Conservation (phyloP, 129 eudicot genomes). For the Artemisia argyi region DNA sequence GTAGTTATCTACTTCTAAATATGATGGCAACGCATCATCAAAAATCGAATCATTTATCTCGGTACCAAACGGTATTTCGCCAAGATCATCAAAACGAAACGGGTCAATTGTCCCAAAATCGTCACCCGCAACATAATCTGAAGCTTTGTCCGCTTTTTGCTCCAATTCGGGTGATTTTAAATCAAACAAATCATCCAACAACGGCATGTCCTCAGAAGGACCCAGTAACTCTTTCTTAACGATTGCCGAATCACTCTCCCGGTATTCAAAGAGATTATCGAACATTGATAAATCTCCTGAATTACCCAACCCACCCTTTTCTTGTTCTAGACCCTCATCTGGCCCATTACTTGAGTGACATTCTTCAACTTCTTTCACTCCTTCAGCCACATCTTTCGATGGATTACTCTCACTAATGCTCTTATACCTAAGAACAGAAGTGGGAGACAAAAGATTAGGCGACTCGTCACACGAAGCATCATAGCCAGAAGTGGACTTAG, state of each 20-base stretch:
- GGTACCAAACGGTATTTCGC: not conserved
- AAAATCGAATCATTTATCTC: conserved; percentile 22
- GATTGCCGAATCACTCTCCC: too few relatives aligned
- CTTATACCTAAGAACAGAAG: conserved; percentile 44
- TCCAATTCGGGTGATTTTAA: conserved; percentile 35
- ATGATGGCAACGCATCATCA: conserved; percentile 22
- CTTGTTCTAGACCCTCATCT: not conserved
- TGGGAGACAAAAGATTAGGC: conserved; percentile 40
- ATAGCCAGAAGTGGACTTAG: conserved; percentile 21
- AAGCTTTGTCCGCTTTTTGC: conserved; percentile 30
- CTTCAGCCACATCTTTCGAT: conserved; percentile 16
- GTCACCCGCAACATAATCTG: conserved; percentile 9
- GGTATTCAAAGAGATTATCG: conserved; percentile 24
- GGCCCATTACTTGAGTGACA: conserved; percentile 23
- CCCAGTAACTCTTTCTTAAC: not conserved
- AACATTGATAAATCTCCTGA: conserved; percentile 29
- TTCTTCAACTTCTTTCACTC: conserved; percentile 23
- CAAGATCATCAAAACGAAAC: conserved; percentile 18
- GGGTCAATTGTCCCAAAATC: conserved; percentile 22
- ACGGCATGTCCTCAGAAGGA: conserved; percentile 26
- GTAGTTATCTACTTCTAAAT: conserved; percentile 45
- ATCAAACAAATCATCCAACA: conserved; percentile 28
- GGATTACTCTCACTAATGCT: conserved; percentile 17
- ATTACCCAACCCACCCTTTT: not conserved
- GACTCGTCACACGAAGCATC: conserved; percentile 39